These are phyloP conservation scores for Ascochyta lentis DNA, from an alignment of 2,329 filamentous ascomycete genomes.

Conservation along the genomic window DNA sequence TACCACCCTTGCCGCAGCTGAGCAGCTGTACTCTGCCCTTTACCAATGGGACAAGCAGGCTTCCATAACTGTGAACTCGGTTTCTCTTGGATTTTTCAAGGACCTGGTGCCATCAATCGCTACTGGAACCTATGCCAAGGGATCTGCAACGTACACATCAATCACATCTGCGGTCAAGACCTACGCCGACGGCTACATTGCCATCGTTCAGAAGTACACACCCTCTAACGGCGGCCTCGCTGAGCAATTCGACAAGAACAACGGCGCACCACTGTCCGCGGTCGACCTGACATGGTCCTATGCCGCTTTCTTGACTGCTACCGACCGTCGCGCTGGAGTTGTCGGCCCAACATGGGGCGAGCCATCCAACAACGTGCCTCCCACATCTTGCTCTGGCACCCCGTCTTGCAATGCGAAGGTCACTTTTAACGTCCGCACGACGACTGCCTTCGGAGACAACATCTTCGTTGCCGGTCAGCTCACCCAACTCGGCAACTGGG, in stretches of 20 bases:
- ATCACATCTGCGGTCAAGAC: slow-evolving; percentile 66
- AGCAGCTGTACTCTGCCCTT: slow-evolving; percentile 79
- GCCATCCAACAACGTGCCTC: slow-evolving; percentile 55
- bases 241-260: slow-evolving; percentile 68
- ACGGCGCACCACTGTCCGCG: slow-evolving; percentile 64
- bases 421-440: slow-evolving; percentile 57
- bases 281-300: slow-evolving; percentile 77
- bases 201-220: slow-evolving; percentile 58
- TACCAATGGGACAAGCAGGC: slow-evolving; percentile 72
- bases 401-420: slow-evolving; percentile 39
- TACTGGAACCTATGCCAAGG: slow-evolving; percentile 69
- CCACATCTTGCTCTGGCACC: slow-evolving; percentile 29
- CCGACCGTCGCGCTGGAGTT: slow-evolving; percentile 22
- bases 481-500: slow-evolving; percentile 54
- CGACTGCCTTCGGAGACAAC: slow-evolving; percentile 57
- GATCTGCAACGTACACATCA: slow-evolving; percentile 59
- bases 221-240: slow-evolving; percentile 67
- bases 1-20: slow-evolving; percentile 76
- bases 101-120: slow-evolving; percentile 62
- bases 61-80: slow-evolving; percentile 68
- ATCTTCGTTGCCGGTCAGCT: slow-evolving; percentile 55
- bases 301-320: slow-evolving; percentile 67
- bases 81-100: slow-evolving; percentile 77
- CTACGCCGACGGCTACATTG: slow-evolving; percentile 67
- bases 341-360: slow-evolving; percentile 26